Percentiles rank a stretch among this genome's conserved stretches.
Evolutionary conservation across 2,329 filamentous ascomycete species (phyloP).

Genomic region (Xylaria sp.): DNA sequence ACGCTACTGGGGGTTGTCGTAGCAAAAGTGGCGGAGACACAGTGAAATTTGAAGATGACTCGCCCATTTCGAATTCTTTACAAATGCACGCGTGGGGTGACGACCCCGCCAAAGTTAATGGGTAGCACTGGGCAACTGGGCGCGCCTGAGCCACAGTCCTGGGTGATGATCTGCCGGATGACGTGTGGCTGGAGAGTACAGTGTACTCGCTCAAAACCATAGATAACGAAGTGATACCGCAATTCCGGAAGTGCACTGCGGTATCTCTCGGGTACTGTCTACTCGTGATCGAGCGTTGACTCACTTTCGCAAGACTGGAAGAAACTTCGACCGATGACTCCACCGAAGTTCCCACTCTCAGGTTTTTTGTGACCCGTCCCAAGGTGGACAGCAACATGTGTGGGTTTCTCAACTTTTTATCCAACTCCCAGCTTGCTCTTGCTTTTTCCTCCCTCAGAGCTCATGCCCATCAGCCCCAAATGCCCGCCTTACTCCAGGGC

Average conservation of each 20-base stretch:
- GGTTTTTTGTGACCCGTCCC: conserved; percentile 6
- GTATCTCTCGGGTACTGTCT: background rate
- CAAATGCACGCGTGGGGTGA: conserved; percentile 19
- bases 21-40: conserved; percentile 20
- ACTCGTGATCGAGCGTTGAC: background rate
- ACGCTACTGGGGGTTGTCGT: conserved; percentile 11
- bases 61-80: conserved; percentile 23
- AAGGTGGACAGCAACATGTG: conserved; percentile 10
- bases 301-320: conserved; percentile 2
- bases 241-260: too few relatives aligned
- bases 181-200: background rate
- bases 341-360: conserved; percentile 11
- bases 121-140: background rate
- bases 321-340: conserved; percentile 15
- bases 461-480: conserved; percentile 16
- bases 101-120: conserved; percentile 19
- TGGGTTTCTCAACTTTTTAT: conserved; percentile 9
- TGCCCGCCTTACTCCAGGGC: conserved; percentile 15
- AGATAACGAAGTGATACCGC: too few relatives aligned
- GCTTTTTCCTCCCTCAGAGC: conserved; percentile 1
- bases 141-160: conserved; percentile 12
- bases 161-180: background rate
- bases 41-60: conserved; percentile 18
- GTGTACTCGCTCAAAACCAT: background rate
- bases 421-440: background rate